A percentile compares a stretch with the other conserved stretches of the same genome.
These are phyloP conservation scores for Penicillium canescens DNA, from an alignment of 495 filamentous ascomycete genomes.

Conservation along the genomic window DNA sequence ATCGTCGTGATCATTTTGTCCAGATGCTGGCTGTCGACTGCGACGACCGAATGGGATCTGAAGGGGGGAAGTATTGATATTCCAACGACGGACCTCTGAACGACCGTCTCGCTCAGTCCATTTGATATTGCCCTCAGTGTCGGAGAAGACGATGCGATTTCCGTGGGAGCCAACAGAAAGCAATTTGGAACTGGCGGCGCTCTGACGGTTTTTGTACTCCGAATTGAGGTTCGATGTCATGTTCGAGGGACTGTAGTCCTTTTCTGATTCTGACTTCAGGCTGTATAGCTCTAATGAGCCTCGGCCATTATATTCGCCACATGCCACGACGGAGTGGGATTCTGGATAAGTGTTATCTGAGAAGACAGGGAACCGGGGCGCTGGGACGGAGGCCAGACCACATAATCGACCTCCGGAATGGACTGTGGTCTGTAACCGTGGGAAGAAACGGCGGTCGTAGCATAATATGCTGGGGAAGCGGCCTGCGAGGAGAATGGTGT, in stretches of 20 bases:
- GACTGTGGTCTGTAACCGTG: constrained; percentile 72
- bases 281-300: constrained; percentile 89
- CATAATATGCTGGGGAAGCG: constrained; percentile 88
- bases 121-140: constrained; percentile 80
- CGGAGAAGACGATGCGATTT: constrained; percentile 78
- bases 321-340: constrained; percentile 70
- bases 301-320: constrained; percentile 93
- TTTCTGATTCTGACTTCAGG: constrained; percentile 39
- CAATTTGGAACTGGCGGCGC: constrained; percentile 75
- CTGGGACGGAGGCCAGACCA: constrained; percentile 71
- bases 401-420: constrained; percentile 83
- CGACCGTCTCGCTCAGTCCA: constrained; percentile 91
- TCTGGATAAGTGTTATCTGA: constrained; percentile 51
- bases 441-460: constrained; percentile 87
- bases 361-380: constrained; percentile 52
- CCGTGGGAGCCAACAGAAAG: constrained; percentile 85
- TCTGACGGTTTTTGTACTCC: constrained; percentile 76
- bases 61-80: constrained; percentile 53
- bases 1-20: constrained; percentile 1
- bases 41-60: constrained; percentile 14
- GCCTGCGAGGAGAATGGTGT: constrained; percentile 64
- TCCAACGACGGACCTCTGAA: constrained; percentile 75
- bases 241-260: constrained; percentile 24
- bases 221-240: constrained; percentile 35
- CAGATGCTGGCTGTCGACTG: background rate